Evolutionary conservation across 805 yeast species (phyloP).

Genomic region (Zygosaccharomyces siamensis): DNA sequence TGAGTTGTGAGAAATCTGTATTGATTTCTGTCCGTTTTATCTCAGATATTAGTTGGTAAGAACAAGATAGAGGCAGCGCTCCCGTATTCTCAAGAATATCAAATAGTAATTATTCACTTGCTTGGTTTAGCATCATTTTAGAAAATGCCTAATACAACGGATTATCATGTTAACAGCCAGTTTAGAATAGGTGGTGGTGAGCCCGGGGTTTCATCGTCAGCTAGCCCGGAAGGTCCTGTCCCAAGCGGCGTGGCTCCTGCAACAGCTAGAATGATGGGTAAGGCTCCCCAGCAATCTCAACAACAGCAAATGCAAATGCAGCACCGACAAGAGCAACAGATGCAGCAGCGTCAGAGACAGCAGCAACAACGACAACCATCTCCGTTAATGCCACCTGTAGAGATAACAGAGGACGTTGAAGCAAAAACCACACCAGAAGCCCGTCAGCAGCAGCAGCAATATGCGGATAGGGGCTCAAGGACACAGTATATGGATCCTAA

Average conservation of each 20-base stretch:
- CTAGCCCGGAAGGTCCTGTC: slow-evolving; percentile 4
- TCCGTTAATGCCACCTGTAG: slow-evolving; percentile 26
- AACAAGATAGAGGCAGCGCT: neutral
- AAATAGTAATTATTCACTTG: neutral
- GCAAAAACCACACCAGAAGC: slow-evolving; percentile 7
- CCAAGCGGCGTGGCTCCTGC: slow-evolving; percentile 32
- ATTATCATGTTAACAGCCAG: slow-evolving; percentile 29
- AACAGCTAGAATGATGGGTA: slow-evolving; percentile 35
- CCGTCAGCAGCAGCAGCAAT: slow-evolving; percentile 11
- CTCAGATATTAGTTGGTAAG: neutral
- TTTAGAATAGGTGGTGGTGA: slow-evolving; percentile 29
- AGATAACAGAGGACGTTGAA: slow-evolving; percentile 15
- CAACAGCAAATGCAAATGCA: slow-evolving; percentile 1
- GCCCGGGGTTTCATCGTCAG: slow-evolving; percentile 1
- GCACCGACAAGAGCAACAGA: neutral
- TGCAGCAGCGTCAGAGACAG: slow-evolving; percentile 6
- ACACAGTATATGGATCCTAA: slow-evolving; percentile 22
- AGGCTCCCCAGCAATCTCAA: slow-evolving; percentile 10
- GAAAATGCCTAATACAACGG: slow-evolving; percentile 25
- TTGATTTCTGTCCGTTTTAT: neutral
- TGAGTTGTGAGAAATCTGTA: neutral
- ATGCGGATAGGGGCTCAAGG: slow-evolving; percentile 14
- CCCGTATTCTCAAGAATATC: neutral
- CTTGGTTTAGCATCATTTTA: neutral
- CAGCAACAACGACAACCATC: slow-evolving; percentile 6